These are phyloP conservation scores for Pythium dissotocum DNA, from an alignment of 352 stramenopile species.

Conservation along the genomic window DNA sequence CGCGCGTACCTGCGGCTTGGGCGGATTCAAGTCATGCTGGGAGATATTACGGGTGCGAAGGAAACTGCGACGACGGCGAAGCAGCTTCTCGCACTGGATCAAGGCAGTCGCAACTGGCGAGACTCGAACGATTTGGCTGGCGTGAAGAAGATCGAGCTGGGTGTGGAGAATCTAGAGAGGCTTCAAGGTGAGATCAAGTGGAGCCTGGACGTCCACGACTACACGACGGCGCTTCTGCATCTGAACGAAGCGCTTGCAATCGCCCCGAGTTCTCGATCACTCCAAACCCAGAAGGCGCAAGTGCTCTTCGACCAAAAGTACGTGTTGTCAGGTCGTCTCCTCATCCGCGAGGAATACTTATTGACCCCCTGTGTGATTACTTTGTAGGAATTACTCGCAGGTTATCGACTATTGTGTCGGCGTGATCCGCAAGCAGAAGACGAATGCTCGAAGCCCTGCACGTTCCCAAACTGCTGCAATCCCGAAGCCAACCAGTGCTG, in stretches of 20 bases:
- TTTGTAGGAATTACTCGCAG: constrained; percentile 49
- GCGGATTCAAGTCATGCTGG: constrained; percentile 71
- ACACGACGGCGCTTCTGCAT: constrained; percentile 43
- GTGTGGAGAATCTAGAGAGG: constrained; percentile 47
- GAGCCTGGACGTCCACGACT: constrained; percentile 51
- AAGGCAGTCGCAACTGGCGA: constrained; percentile 17
- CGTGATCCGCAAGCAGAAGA: constrained; percentile 56
- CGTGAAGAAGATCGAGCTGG: constrained; percentile 56
- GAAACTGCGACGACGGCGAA: constrained; percentile 50
- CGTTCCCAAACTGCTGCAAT: background rate
- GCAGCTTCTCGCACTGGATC: constrained; percentile 35
- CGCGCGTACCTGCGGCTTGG: constrained; percentile 68
- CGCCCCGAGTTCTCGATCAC: constrained; percentile 46
- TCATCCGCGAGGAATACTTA: background rate
- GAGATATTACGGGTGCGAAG: constrained; percentile 54
- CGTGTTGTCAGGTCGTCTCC: constrained; percentile 14
- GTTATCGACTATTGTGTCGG: constrained; percentile 52
- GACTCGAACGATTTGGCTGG: constrained; percentile 44
- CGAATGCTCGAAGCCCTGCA: constrained; percentile 12
- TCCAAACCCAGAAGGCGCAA: constrained; percentile 67
- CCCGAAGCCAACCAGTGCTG: background rate
- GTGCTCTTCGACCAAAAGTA: constrained; percentile 73
- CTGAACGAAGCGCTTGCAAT: constrained; percentile 54
- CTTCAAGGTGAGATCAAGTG: constrained; percentile 62
- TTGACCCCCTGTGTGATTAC: background rate